These are phyloP conservation scores for Rhizopogon vinicolor DNA, from an alignment of 768 basidiomycete genomes.

Conservation along the genomic window DNA sequence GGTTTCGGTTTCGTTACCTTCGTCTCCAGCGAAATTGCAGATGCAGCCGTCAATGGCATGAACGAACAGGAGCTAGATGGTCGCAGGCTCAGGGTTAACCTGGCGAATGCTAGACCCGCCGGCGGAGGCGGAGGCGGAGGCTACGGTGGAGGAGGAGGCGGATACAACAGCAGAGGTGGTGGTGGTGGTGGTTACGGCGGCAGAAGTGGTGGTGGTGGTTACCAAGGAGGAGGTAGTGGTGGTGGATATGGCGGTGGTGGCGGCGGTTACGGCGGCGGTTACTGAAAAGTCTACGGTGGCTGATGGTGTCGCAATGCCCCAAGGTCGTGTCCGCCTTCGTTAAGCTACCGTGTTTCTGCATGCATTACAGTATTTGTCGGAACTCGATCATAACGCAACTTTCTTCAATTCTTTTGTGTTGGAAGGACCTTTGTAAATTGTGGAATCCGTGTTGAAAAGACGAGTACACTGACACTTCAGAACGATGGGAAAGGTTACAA, in stretches of 20 bases:
- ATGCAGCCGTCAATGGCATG: constrained; percentile 39
- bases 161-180: constrained; percentile 7
- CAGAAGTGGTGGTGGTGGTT: neutral
- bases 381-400: neutral
- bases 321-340: neutral
- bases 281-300: neutral
- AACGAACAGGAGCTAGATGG: constrained; percentile 54
- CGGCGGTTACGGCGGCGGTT: constrained; percentile 1
- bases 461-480: too few species aligned
- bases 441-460: too few species aligned
- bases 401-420: too few species aligned
- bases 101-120: constrained; percentile 24
- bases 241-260: constrained; percentile 13
- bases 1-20: constrained; percentile 55
- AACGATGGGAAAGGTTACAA: too few species aligned
- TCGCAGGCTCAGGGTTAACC: constrained; percentile 49
- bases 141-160: constrained; percentile 10
- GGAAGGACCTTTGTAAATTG: too few species aligned
- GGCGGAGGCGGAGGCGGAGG: constrained; percentile 22
- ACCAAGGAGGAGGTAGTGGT: constrained; percentile 8
- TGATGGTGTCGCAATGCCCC: neutral
- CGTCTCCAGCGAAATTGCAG: constrained; percentile 26
- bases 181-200: constrained; percentile 2
- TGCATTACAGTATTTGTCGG: neutral
- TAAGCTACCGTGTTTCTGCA: neutral